phyloP scores from a whole-genome alignment of 2,329 filamentous ascomycete genomes.

The Fusarium euwallaceae region DNA sequence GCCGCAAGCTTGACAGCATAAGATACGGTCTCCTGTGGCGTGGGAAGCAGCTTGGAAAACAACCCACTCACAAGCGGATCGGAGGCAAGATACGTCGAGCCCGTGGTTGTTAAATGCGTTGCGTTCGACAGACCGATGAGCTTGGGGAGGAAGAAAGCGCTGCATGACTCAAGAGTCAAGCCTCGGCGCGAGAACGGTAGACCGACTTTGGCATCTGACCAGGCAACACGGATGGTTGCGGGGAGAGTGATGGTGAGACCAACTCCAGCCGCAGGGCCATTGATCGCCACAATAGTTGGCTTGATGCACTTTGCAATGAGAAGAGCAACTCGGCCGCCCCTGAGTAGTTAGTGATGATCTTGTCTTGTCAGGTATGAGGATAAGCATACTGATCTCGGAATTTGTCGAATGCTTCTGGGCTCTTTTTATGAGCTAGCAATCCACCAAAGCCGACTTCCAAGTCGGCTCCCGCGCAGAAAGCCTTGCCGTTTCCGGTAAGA shows the following conservation, averaged over 20 bases:
- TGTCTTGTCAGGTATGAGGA: no score
- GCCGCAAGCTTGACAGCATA: background rate
- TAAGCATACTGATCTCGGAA: background rate
- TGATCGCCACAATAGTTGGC: background rate
- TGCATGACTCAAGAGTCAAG: background rate
- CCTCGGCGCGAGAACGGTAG: background rate
- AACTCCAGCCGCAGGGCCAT: background rate
- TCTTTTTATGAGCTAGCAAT: background rate
- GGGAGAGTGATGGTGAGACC: background rate
- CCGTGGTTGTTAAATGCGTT: background rate
- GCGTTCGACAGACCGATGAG: background rate
- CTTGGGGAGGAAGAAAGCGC: background rate
- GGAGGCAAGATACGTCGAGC: background rate
- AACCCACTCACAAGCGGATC: background rate
- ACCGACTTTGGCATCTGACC: background rate
- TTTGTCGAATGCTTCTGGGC: background rate
- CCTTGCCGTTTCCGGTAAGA: background rate
- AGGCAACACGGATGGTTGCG: background rate
- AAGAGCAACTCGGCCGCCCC: background rate
- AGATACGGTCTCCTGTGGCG: background rate
- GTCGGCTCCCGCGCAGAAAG: background rate
- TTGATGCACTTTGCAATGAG: background rate
- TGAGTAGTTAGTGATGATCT: background rate
- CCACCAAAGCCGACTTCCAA: background rate
- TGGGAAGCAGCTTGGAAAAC: background rate